Evolutionary conservation across 441 rosid genomes (phyloP), one percentile per base, ranked within the genome.

Genomic region (Mallotus japonicus): DNA sequence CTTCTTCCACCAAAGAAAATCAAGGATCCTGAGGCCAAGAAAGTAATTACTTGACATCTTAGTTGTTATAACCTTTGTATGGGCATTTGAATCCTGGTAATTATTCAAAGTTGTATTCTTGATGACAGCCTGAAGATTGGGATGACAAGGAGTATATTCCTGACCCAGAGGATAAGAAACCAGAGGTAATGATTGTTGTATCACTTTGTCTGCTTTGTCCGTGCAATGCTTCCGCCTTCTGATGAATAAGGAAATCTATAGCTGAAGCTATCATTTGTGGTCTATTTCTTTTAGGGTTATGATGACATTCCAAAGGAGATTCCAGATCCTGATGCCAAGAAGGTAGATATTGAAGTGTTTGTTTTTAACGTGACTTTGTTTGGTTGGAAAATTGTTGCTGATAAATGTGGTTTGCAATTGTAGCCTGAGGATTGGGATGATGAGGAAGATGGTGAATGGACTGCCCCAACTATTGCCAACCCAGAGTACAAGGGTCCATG

Each of bases 351-450:
- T 62, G 51, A 40, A 34, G 16, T 69, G 1, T 17, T 28, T 15
- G 42, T 46, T 9, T 44, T 44, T 44, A 13, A 28, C 56, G 61
- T 47, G 19, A 3, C 50, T 34, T 70, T 7, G 17, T 47, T 55
- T 14, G 14, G 16, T 54, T 12, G 46, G 46, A 46, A 69, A 17
- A 47, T 40, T 19, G 19, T 70, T 71, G 47, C 71, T 79, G 24
- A 73, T 70, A 65, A 55, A 53, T 34, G 20, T 37, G 9, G 42
- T 69, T 65, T 50, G 40, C 34, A 14, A 61, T 62, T 75, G 57
- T 80, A 92, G 99, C 99, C 98, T 58, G 95, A 95, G 70, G 99
- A 91, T 71, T 95, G 98, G 98, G 97, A 92, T 84, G 99, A 89
- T 61, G 93, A 95, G 83, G 95, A 95, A 81, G 96, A 91, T 83